Evolutionary conservation across 345 rosid species (phyloP), one percentile per base, ranked within the genome.

Genomic region (Ceriops decandra): DNA sequence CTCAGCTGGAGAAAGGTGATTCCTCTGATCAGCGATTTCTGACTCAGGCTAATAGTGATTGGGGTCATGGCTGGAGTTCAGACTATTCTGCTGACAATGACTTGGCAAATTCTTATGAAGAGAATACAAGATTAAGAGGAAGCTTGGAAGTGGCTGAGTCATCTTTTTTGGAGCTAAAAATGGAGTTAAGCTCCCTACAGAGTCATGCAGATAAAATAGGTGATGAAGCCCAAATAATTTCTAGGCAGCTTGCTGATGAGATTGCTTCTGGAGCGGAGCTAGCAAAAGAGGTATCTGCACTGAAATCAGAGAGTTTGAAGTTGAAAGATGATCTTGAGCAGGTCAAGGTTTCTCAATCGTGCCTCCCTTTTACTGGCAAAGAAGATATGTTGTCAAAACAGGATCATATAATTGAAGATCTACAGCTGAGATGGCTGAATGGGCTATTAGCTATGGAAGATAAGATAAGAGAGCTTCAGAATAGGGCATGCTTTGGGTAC

Each of bases 221-320:
- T 57, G 67, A 69, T 76, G 90, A 88, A 78, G 82, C 92, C 61
- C 87, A 82, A 69, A 86, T 77, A 6, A 80, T 95, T 71, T 66
- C 95, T 20, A 86, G 83, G 82, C 85, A 80, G 74, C 96, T 95
- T 72, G 82, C 80, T 58, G 76, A 83, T 56, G 99, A 95, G 87
- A 85, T 90, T 82, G 81, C 85, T 64, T 91, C 99, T 11, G 91
- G 97, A 42, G 90, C 87, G 72, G 85, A 81, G 60, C 82, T 95
- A 68, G 84, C 79, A 11, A 85, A 80, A 70, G 93, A 91, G 84
- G 95, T 91, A 67, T 88, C 91, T 51, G 72, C 73, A 47, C 81
- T 95, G 72, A 91, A 90, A 76, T 88, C 85, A 24, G 99, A 91
- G 76, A 88, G 96, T 76, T 86, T 82, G 32, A 85, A 85, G 74